Conservation (phyloP, 768 basidiomycete genomes). For the Udeniomyces megalosporus region DNA sequence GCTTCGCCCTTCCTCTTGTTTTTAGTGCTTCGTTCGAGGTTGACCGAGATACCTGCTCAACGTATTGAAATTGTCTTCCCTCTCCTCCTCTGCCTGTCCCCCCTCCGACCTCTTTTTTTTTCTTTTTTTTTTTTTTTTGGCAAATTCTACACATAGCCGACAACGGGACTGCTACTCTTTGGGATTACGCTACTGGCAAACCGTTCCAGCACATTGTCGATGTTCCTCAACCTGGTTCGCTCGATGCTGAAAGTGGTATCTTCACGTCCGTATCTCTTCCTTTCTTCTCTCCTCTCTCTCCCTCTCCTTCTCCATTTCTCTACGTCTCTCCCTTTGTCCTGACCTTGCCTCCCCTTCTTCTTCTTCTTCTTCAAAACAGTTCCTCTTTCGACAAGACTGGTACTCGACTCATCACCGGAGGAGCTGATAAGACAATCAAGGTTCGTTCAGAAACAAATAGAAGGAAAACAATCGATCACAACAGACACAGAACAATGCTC, state of each 20-base stretch:
- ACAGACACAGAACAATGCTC: too few species aligned
- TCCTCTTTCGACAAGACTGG: slow-evolving; percentile 95
- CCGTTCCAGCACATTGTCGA: slow-evolving; percentile 91
- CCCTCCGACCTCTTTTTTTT: neutral
- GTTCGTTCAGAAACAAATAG: slow-evolving; percentile 37
- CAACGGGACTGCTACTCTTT: slow-evolving; percentile 76
- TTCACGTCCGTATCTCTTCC: neutral
- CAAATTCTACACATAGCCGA: slow-evolving; percentile 48
- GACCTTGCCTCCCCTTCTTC: too few species aligned
- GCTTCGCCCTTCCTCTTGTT: neutral
- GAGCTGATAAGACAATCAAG: slow-evolving; percentile 99
- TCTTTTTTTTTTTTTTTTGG: neutral
- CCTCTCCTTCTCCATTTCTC: too few species aligned
- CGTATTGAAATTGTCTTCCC: neutral
- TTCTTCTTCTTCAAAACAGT: slow-evolving; percentile 47
- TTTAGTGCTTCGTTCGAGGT: neutral
- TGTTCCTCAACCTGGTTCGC: slow-evolving; percentile 88
- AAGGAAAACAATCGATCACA: too few species aligned
- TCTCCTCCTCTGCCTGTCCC: neutral
- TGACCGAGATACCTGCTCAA: neutral
- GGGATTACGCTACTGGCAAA: slow-evolving; percentile 88
- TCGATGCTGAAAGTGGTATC: slow-evolving; percentile 69
- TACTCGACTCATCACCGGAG: slow-evolving; percentile 71
- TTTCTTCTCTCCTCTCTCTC: neutral
- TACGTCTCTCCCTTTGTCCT: neutral